A percentile compares a stretch with the other conserved stretches of the same genome.
Evolutionary conservation across 192 early-diverging fungal species (phyloP).

Genomic region (Gonapodya sp.): DNA sequence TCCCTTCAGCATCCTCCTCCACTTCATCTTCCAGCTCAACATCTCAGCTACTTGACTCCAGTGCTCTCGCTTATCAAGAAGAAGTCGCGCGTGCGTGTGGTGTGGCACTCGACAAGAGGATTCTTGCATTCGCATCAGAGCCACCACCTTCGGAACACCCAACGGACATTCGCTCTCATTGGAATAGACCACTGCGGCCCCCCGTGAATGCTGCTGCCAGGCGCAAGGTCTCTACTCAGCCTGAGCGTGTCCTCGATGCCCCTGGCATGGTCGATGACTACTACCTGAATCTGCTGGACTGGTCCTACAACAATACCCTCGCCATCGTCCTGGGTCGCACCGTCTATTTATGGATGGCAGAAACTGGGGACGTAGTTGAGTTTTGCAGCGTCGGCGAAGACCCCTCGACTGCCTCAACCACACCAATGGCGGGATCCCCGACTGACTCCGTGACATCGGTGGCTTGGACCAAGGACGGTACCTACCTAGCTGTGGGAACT

Average conservation of each 20-base stretch:
- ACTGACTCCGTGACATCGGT: constrained; percentile 19
- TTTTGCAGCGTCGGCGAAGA: constrained; percentile 22
- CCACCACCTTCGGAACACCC: constrained; percentile 49
- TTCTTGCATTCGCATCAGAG: constrained; percentile 69
- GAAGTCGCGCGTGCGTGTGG: constrained; percentile 73
- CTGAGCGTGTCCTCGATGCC: constrained; percentile 81
- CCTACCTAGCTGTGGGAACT: constrained; percentile 52
- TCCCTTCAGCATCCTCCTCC: constrained; percentile 1
- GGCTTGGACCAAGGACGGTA: constrained; percentile 35
- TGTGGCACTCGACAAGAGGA: constrained; percentile 65
- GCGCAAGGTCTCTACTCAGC: constrained; percentile 66
- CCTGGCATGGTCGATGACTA: constrained; percentile 56
- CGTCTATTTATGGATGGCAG: constrained; percentile 45
- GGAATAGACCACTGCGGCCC: constrained; percentile 35
- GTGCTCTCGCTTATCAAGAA: constrained; percentile 59
- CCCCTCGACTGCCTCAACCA: not conserved
- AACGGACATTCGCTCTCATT: constrained; percentile 41
- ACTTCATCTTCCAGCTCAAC: constrained; percentile 22
- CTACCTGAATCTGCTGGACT: constrained; percentile 41
- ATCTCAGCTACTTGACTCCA: constrained; percentile 21
- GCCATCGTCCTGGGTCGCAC: constrained; percentile 40
- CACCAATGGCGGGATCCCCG: constrained; percentile 11
- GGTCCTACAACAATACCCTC: constrained; percentile 33
- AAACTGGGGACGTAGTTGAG: constrained; percentile 33
- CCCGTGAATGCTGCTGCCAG: constrained; percentile 23